These are phyloP conservation scores for Paraglomus occultum DNA, from an alignment of 192 early-diverging fungal genomes.

Conservation along the genomic window DNA sequence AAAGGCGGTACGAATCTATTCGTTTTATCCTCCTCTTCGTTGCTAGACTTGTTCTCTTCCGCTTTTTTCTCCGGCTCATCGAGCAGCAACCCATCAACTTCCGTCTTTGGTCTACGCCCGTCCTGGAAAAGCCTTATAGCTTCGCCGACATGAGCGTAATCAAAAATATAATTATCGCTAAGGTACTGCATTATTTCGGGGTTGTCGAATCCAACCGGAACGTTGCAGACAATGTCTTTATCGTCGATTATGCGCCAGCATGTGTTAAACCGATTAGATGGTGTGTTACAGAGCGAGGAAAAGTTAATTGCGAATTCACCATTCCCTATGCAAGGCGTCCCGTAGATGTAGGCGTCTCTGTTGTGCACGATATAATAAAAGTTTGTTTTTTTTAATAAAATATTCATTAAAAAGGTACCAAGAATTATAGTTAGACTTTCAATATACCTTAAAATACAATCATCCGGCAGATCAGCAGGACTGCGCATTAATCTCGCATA, in stretches of 20 bases:
- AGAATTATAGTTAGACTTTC: too few relatives aligned
- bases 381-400: too few relatives aligned
- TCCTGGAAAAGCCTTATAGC: conserved; percentile 11
- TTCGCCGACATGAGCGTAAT: conserved; percentile 12
- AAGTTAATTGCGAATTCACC: conserved; percentile 46
- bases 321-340: conserved; percentile 47
- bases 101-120: not conserved
- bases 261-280: conserved; percentile 25
- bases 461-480: conserved; percentile 10
- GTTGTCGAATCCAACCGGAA: conserved; percentile 42
- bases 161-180: not conserved
- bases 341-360: conserved; percentile 44
- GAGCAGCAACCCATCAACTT: too few relatives aligned
- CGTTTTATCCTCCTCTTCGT: not conserved
- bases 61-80: too few relatives aligned
- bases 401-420: too few relatives aligned
- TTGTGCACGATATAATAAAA: too few relatives aligned
- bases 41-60: not conserved
- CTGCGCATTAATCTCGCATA: conserved; percentile 45
- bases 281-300: conserved; percentile 29
- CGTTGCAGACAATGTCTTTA: conserved; percentile 41
- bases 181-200: conserved; percentile 16
- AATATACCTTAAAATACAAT: conserved; percentile 6
- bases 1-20: not conserved
- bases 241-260: conserved; percentile 49